Base-by-base conservation (phyloP, 179 eudicot genomes). In the Gypsophila paniculata region DNA sequence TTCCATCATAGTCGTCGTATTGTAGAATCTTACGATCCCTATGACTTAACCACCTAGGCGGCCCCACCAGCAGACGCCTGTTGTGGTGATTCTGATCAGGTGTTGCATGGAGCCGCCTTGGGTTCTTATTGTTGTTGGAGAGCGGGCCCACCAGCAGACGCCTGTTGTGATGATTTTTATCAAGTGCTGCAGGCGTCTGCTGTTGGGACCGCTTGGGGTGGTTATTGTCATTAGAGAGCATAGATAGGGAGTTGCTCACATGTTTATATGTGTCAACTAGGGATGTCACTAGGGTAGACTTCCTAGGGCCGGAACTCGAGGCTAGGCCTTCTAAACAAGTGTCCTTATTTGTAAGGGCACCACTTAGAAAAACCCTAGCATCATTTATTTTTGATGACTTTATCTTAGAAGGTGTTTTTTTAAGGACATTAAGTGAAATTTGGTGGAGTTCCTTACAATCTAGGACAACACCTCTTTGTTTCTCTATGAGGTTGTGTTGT, bases 371-470 rank as follows among this genome's bases (percentile, higher is more conserved):
- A 1, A 87, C 74, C 60, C 76, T 79, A 5, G 90, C 88, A 75
- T 85, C 91, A 14, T 72, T 69, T 57, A 85, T 0, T 44, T 72
- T 79, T 0, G 82, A 80, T 26, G 80, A 64, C 17, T 77, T 77
- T 25, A 87, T 48, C 68, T 81, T 61, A 22, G 86, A 73, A 2
- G 81, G 8, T 17, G 96, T 80, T 70, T 76, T 89, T 74, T 75
- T 14, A 19, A 93, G 76, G 44, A 84, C 76, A 8, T 72, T 38
- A 0, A 82, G 17, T 17, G 96, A 84, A 22, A 87, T 85, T 73
- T 89, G 83, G 73, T 93, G 98, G 36, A 93, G 88, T 3, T 93
- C 95, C 48, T 75, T 74, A 74, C 98, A 93, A 64, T 93, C 98
- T 75, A 84, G 91, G 71, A 93, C 17, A 13, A 91, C 54, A 6